Percentiles rank a stretch among this genome's conserved stretches.
Conservation (phyloP, 2,329 filamentous ascomycete genomes). For the Pyricularia grisea region DNA sequence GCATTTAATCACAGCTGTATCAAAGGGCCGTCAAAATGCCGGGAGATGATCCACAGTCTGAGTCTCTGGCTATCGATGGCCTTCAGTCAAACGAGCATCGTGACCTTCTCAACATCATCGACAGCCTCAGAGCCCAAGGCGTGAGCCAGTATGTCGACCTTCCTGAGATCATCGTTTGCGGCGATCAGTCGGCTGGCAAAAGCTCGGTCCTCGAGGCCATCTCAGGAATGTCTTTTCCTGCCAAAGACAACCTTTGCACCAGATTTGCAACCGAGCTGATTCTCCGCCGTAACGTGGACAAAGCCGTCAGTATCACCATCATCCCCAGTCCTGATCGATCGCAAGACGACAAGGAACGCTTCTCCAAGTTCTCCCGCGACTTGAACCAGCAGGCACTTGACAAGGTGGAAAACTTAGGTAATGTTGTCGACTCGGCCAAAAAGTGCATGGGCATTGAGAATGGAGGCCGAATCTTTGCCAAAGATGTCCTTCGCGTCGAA, state of each 20-base stretch:
- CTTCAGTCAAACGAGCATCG: slow-evolving; percentile 8
- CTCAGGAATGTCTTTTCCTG: slow-evolving; percentile 50
- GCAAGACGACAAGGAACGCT: slow-evolving; percentile 14
- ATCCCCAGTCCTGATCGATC: slow-evolving; percentile 21
- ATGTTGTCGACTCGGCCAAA: slow-evolving; percentile 30
- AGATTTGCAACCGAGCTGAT: slow-evolving; percentile 54
- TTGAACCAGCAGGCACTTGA: background rate
- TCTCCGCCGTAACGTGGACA: slow-evolving; percentile 33
- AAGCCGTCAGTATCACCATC: slow-evolving; percentile 27
- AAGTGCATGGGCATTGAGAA: slow-evolving; percentile 37
- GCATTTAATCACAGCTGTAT: too few relatives aligned
- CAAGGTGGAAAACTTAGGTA: slow-evolving; percentile 15
- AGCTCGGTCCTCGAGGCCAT: slow-evolving; percentile 57
- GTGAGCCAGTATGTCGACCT: slow-evolving; percentile 28
- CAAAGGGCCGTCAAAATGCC: too few relatives aligned
- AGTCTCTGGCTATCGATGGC: too few relatives aligned
- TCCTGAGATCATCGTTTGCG: slow-evolving; percentile 44
- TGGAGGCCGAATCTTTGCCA: slow-evolving; percentile 28
- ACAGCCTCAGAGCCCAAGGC: slow-evolving; percentile 25
- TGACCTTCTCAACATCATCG: slow-evolving; percentile 27
- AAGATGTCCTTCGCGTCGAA: slow-evolving; percentile 37
- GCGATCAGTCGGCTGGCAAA: slow-evolving; percentile 53
- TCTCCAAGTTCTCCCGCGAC: slow-evolving; percentile 16
- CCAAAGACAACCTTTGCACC: slow-evolving; percentile 49
- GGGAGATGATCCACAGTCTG: too few relatives aligned